Base-by-base conservation (phyloP, 2,329 filamentous ascomycete genomes). In the Exserohilum turcica region DNA sequence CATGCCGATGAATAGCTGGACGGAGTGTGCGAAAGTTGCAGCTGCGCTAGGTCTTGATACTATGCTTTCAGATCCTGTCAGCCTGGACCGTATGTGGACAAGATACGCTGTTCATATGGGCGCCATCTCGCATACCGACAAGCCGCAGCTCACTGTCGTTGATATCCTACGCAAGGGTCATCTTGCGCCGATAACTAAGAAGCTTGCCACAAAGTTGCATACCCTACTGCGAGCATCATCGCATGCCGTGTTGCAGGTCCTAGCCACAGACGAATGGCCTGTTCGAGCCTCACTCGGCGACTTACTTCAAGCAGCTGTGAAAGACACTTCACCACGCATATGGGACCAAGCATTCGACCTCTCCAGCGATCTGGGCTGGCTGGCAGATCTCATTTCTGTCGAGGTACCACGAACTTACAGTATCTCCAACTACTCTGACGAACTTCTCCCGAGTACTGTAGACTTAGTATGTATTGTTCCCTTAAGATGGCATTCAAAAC, bases 1-100 rank as follows among this genome's bases (percentile, higher is more conserved):
- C 2, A 83, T 84, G 81, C 80, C 81, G 0, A 74, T 83, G 13
- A 84, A 83, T 50, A 77, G 73, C 48, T 83, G 80, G 81, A 76
- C 78, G 7, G 81, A 84, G 60, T 82, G 79, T 44, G 80, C 80
- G 15, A 83, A 83, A 57, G 78, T 84, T 8, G 80, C 79, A 2
- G 77, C 80, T 0, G 80, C 80, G 0, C 72, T 84, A 1, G 81
- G 81, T 0, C 70, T 83, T 0, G 80, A 80, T 28, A 66, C 74
- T 2, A 75, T 78, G 52, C 73, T 84, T 1, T 77, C 80, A n/a
- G 63, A 73, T 6, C 63, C 70, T 0, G 71, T 82, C 0, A 59
- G 68, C 0, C 68, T 79, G 0, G 73, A 75, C 38, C 54, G 55
- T 2, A 71, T 68, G 4, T 83, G 81, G 81, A 68, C 74, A 4